Conservation (phyloP, 1,284 basidiomycete genomes). For the Phylloboletellus chloephorus region DNA sequence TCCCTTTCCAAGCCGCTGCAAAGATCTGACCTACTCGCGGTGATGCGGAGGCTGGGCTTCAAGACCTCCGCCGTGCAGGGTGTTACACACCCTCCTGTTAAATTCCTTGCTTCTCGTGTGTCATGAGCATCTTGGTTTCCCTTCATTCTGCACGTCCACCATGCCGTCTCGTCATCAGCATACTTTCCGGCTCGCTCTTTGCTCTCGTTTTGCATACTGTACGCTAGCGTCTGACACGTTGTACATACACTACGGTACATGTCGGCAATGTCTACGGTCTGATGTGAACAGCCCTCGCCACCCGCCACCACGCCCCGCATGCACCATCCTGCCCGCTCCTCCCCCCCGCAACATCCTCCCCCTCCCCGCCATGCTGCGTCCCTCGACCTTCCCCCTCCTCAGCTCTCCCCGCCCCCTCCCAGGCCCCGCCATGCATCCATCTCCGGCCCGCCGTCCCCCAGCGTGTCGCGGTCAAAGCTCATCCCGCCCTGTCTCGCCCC, state of each 20-base stretch:
- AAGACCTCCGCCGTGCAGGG: conserved; percentile 74
- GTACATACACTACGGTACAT: too few relatives aligned
- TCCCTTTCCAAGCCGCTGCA: conserved; percentile 85
- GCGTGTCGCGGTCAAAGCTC: conserved; percentile 7
- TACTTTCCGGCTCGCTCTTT: not conserved
- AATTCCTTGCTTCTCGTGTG: conserved; percentile 42
- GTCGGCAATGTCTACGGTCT: too few relatives aligned
- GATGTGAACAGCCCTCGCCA: too few relatives aligned
- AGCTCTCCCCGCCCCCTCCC: conserved; percentile 7
- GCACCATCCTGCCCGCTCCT: conserved; percentile 6
- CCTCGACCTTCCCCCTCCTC: conserved; percentile 18
- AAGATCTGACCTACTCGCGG: conserved; percentile 75
- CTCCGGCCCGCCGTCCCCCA: conserved; percentile 9
- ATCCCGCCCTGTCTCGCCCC: conserved; percentile 28
- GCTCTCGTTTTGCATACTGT: too few relatives aligned
- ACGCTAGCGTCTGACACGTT: too few relatives aligned
- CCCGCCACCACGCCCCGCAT: too few relatives aligned
- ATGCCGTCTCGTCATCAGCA: too few relatives aligned
- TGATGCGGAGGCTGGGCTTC: conserved; percentile 83
- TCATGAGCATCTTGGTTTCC: conserved; percentile 30
- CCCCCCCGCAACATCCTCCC: conserved; percentile 21
- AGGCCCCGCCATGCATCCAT: conserved; percentile 24
- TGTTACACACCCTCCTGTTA: conserved; percentile 40
- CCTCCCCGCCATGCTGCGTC: conserved; percentile 24
- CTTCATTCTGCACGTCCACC: conserved; percentile 32